A percentile compares a stretch with the other conserved stretches of the same genome.
Conservation (phyloP, 2,329 filamentous ascomycete genomes). For the Raffaelea albimanens region DNA sequence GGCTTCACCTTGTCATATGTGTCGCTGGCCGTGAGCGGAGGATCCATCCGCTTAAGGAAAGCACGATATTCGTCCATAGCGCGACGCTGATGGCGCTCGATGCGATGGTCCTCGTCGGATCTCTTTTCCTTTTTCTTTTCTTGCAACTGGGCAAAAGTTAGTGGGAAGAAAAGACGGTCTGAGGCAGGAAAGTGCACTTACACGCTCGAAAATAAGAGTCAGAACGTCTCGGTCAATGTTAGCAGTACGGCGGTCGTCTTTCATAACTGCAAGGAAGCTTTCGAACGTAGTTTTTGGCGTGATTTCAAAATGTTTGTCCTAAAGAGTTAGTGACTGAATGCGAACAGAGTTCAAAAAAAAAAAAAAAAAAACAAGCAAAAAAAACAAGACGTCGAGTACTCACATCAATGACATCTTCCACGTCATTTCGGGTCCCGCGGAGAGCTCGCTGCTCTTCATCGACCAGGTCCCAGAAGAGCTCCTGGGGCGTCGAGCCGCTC, state of each 20-base stretch:
- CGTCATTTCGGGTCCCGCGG: conserved; percentile 69
- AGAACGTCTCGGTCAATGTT: conserved; percentile 74
- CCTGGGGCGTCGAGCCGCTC: conserved; percentile 72
- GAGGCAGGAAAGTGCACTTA: conserved; percentile 32
- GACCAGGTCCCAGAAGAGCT: conserved; percentile 91
- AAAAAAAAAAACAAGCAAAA: neutral
- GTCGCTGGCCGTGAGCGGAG: conserved; percentile 66
- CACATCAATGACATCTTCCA: conserved; percentile 82
- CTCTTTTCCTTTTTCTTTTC: conserved; percentile 82
- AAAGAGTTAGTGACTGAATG: conserved; percentile 82
- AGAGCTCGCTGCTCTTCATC: conserved; percentile 90
- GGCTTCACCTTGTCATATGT: conserved; percentile 82
- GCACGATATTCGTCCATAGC: conserved; percentile 77
- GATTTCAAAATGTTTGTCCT: conserved; percentile 90
- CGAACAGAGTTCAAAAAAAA: conserved; percentile 40
- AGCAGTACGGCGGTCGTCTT: conserved; percentile 78
- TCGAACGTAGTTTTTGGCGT: conserved; percentile 78
- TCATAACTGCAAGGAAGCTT: conserved; percentile 76
- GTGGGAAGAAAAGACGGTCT: neutral
- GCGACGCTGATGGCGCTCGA: conserved; percentile 77
- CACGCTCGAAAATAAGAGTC: conserved; percentile 73
- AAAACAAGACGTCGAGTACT: conserved; percentile 22
- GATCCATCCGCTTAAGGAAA: conserved; percentile 81
- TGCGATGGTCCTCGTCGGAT: conserved; percentile 74
- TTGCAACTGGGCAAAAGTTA: conserved; percentile 50